Conservation (phyloP, 441 rosid genomes). For the Raphanus hybrid region DNA sequence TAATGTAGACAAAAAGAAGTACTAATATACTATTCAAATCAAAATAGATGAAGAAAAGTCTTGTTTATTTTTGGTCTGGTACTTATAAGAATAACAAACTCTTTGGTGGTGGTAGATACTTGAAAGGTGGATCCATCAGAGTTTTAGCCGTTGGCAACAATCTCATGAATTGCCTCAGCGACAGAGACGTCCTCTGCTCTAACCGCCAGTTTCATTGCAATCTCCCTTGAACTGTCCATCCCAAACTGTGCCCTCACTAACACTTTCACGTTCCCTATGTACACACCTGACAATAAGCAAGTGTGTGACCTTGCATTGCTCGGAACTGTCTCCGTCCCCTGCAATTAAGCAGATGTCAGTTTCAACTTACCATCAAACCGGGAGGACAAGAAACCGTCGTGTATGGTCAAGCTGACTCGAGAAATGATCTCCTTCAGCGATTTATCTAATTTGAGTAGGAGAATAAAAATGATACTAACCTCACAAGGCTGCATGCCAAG, state of each 20-base stretch:
- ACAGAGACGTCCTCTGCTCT: slow-evolving; percentile 83
- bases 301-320: slow-evolving; percentile 95
- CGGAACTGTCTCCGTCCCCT: slow-evolving; percentile 90
- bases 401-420: neutral
- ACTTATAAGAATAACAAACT: neutral
- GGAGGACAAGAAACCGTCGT: neutral
- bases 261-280: slow-evolving; percentile 83
- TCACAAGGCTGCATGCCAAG: slow-evolving; percentile 99
- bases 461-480: slow-evolving; percentile 49
- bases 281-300: slow-evolving; percentile 85
- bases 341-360: slow-evolving; percentile 32
- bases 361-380: neutral
- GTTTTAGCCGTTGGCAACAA: slow-evolving; percentile 78
- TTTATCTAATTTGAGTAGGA: neutral
- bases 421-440: neutral
- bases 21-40: neutral
- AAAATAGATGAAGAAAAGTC: neutral
- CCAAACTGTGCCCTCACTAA: slow-evolving; percentile 87
- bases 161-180: slow-evolving; percentile 84
- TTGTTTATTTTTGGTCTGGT: neutral
- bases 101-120: neutral
- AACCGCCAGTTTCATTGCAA: slow-evolving; percentile 88
- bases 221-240: slow-evolving; percentile 74
- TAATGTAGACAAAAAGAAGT: neutral
- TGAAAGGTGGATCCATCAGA: neutral